Evolutionary conservation across 495 filamentous ascomycete species (phyloP).

Genomic region (Aspergillus olivimuriae): DNA sequence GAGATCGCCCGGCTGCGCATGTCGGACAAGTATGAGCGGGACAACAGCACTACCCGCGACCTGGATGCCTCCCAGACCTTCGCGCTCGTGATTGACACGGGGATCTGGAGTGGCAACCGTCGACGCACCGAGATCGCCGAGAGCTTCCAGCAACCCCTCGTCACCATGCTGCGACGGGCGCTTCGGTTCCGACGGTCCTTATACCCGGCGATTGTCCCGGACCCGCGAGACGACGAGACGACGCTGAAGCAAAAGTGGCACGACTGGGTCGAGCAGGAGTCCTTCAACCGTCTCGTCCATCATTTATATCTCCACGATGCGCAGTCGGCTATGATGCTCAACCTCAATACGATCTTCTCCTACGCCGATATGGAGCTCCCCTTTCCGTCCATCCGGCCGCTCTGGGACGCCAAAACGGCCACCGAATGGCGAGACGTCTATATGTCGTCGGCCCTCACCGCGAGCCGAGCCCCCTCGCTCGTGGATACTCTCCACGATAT

Average conservation of each 20-base stretch:
- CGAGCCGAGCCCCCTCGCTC: conserved; percentile 38
- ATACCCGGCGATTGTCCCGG: conserved; percentile 38
- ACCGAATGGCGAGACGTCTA: conserved; percentile 51
- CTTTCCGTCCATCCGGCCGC: conserved; percentile 43
- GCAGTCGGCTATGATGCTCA: conserved; percentile 51
- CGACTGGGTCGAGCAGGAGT: conserved; percentile 49
- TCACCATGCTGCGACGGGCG: conserved; percentile 44
- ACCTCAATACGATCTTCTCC: conserved; percentile 51
- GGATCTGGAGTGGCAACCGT: conserved; percentile 61
- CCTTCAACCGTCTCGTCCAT: conserved; percentile 51
- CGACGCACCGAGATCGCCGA: conserved; percentile 66
- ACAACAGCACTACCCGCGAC: conserved; percentile 50
- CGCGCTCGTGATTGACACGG: conserved; percentile 49
- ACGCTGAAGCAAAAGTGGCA: conserved; percentile 52
- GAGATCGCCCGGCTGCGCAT: conserved; percentile 51
- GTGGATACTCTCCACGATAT: conserved; percentile 48
- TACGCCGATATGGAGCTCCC: conserved; percentile 59
- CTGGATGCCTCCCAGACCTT: conserved; percentile 50
- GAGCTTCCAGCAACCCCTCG: conserved; percentile 45
- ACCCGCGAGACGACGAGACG: conserved; percentile 38
- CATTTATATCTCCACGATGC: conserved; percentile 52
- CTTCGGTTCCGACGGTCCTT: conserved; percentile 28
- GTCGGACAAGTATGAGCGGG: conserved; percentile 45
- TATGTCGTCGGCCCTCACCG: conserved; percentile 18
- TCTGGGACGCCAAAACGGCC: conserved; percentile 53